A percentile compares a stretch with the other conserved stretches of the same genome.
Evolutionary conservation across 768 basidiomycete genomes (phyloP).

Genomic region (Lentinula raphanica): DNA sequence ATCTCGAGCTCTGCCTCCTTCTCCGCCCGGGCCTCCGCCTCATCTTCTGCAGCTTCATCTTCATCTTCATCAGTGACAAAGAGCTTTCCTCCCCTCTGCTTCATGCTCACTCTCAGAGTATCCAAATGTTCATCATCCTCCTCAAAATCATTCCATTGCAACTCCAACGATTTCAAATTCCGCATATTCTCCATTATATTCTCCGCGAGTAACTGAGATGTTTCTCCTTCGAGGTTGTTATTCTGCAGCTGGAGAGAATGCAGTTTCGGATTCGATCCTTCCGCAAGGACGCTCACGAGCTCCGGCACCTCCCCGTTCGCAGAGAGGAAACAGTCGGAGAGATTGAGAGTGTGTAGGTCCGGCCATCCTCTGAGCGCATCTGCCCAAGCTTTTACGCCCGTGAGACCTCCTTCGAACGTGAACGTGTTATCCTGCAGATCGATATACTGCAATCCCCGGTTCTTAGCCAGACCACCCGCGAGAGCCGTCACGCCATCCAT

Average conservation of each 20-base stretch:
- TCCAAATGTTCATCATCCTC: conserved; percentile 66
- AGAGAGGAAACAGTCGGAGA: conserved; percentile 89
- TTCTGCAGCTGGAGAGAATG: conserved; percentile 82
- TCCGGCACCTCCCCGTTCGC: conserved; percentile 73
- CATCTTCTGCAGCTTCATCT: conserved; percentile 63
- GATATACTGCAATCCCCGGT: conserved; percentile 61
- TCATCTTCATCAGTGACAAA: conserved; percentile 78
- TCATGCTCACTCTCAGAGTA: conserved; percentile 48
- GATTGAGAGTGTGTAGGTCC: conserved; percentile 68
- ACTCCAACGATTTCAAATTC: conserved; percentile 62
- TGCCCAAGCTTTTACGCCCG: conserved; percentile 55
- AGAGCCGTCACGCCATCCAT: conserved; percentile 85
- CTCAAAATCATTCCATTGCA: conserved; percentile 89
- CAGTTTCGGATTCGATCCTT: conserved; percentile 71
- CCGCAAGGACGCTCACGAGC: conserved; percentile 53
- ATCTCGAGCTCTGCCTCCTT: conserved; percentile 18
- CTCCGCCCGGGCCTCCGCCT: conserved; percentile 29
- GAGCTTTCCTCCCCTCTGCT: conserved; percentile 62
- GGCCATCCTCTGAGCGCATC: conserved; percentile 67
- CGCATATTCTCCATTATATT: conserved; percentile 58
- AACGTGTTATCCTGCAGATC: conserved; percentile 94
- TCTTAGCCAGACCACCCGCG: conserved; percentile 67
- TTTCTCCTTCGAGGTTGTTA: conserved; percentile 74
- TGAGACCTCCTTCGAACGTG: conserved; percentile 49
- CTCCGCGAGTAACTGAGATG: conserved; percentile 63